Percentiles rank a stretch among this genome's conserved stretches.
These are phyloP conservation scores for Trametes elegans DNA, from an alignment of 768 basidiomycete species.

Conservation along the genomic window DNA sequence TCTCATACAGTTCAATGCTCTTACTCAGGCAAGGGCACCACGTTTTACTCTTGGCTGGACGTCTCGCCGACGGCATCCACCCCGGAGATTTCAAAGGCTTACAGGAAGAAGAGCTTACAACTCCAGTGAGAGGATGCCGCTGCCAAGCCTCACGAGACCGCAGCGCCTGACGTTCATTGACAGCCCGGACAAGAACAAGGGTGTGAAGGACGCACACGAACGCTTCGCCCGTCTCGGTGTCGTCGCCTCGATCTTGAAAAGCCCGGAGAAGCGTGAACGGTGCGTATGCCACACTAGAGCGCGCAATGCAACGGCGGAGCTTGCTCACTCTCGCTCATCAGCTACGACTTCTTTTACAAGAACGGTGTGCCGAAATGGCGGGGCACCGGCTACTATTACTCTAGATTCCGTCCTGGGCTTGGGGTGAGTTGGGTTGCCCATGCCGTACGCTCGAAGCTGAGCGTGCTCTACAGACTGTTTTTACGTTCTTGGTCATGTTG, in stretches of 20 bases:
- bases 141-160: background rate
- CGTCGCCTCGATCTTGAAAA: slow-evolving; percentile 77
- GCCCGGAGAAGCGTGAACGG: slow-evolving; percentile 72
- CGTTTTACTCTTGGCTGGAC: slow-evolving; percentile 93
- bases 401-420: slow-evolving; percentile 92
- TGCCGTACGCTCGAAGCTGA: slow-evolving; percentile 1
- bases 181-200: slow-evolving; percentile 96
- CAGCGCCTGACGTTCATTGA: background rate
- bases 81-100: slow-evolving; percentile 82
- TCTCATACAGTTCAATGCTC: background rate
- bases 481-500: slow-evolving; percentile 71
- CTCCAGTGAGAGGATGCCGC: slow-evolving; percentile 71
- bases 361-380: slow-evolving; percentile 98
- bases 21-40: slow-evolving; percentile 75
- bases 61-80: slow-evolving; percentile 72
- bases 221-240: slow-evolving; percentile 92
- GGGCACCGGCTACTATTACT: slow-evolving; percentile 95
- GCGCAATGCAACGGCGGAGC: background rate
- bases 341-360: slow-evolving; percentile 94
- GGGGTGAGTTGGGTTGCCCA: slow-evolving; percentile 47
- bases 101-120: slow-evolving; percentile 85
- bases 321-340: slow-evolving; percentile 29
- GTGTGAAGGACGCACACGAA: slow-evolving; percentile 77
- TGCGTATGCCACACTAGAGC: slow-evolving; percentile 35
- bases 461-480: slow-evolving; percentile 52